phyloP scores from a whole-genome alignment of 2,329 filamentous ascomycete species.

The Exutisphaerella laricina region DNA sequence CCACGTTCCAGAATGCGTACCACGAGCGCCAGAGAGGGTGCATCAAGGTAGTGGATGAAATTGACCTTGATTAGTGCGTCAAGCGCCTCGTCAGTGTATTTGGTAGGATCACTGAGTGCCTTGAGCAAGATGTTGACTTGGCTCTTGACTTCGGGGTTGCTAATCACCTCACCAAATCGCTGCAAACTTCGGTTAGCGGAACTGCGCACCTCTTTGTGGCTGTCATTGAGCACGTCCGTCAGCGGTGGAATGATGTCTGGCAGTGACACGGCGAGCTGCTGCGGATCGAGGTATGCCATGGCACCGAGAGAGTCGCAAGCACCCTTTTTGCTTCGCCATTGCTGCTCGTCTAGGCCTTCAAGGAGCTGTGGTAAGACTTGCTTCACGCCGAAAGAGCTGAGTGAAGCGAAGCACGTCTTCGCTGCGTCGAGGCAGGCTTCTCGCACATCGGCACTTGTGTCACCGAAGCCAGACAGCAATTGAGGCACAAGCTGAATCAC shows the following conservation, averaged over 20 bases:
- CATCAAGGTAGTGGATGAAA: constrained; percentile 97
- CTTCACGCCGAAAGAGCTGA: constrained; percentile 95
- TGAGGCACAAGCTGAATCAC: constrained; percentile 93
- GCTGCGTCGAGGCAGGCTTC: constrained; percentile 89
- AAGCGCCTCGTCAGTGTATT: constrained; percentile 90
- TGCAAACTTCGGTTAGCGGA: constrained; percentile 95
- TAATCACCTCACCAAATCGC: constrained; percentile 97
- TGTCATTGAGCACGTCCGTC: constrained; percentile 91
- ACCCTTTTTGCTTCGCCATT: constrained; percentile 98
- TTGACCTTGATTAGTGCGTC: constrained; percentile 96
- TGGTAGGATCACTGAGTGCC: constrained; percentile 93
- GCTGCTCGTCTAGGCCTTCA: constrained; percentile 84
- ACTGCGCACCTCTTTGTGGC: constrained; percentile 89
- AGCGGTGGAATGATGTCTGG: constrained; percentile 96
- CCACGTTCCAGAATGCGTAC: constrained; percentile 94
- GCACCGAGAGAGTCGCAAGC: constrained; percentile 94
- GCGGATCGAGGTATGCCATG: constrained; percentile 96
- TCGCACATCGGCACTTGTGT: constrained; percentile 80
- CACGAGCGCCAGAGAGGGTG: constrained; percentile 88
- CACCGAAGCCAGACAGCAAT: constrained; percentile 81
- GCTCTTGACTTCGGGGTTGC: constrained; percentile 92
- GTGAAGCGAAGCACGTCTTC: constrained; percentile 85
- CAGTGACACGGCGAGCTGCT: constrained; percentile 84
- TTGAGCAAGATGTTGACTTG: constrained; percentile 89
- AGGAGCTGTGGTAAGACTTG: constrained; percentile 87